Conservation (phyloP, 257 asterid genomes). For the Petunia secreta region DNA sequence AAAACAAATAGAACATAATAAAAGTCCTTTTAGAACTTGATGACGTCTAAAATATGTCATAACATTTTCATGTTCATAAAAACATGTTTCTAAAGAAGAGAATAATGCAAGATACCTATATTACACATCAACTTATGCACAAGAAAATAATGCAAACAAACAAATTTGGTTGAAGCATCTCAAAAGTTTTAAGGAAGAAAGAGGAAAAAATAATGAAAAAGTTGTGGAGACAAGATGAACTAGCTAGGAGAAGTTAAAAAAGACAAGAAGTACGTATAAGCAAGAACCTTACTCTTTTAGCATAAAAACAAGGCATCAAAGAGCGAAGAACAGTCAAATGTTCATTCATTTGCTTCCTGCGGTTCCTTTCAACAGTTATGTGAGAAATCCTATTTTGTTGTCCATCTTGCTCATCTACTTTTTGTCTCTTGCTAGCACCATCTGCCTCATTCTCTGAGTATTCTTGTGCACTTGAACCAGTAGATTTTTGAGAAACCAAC, state of each 20-base stretch:
- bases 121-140: not conserved
- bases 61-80: too few species aligned
- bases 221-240: too few species aligned
- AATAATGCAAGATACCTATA: too few species aligned
- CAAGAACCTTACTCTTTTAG: conserved; percentile 19
- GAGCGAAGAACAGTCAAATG: conserved; percentile 27
- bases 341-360: conserved; percentile 28
- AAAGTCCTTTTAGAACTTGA: too few species aligned
- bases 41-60: too few species aligned
- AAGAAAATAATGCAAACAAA: too few species aligned
- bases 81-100: too few species aligned
- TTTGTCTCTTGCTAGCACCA: conserved; percentile 8
- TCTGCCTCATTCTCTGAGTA: conserved; percentile 23
- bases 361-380: conserved; percentile 29
- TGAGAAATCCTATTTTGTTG: conserved; percentile 19
- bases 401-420: too few species aligned
- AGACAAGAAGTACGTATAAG: too few species aligned
- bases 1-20: too few species aligned
- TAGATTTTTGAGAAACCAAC: conserved; percentile 53
- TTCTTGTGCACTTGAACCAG: conserved; percentile 32
- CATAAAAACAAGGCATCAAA: conserved; percentile 33
- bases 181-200: not conserved
- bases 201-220: not conserved
- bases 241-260: too few species aligned
- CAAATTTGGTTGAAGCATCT: not conserved